Evolutionary conservation across 2,329 filamentous ascomycete genomes (phyloP), one percentile per base, ranked within the genome.

Genomic region (Microsporum audouinii): DNA sequence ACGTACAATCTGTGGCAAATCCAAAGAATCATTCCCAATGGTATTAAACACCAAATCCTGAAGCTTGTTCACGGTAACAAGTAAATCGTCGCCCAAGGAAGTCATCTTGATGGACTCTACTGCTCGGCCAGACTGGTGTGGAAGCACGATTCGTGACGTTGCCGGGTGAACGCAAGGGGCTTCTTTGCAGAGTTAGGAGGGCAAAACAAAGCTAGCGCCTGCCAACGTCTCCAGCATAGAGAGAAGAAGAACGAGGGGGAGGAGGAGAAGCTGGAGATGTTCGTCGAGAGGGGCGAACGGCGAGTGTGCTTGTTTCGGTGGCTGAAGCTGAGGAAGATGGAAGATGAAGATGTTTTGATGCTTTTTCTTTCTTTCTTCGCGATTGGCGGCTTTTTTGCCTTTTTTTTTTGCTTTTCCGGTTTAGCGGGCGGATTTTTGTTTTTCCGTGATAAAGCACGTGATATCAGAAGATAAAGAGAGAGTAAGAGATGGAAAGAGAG

Each of bases 41-140:
- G 94, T 99, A 79, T 99, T 99, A 81, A 99, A 99, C 71, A 99
- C 94, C 72, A 99, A 79, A 77, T 97, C 94, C 77, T 99, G 94
- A 71, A 99, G 82, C 81, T 95, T 95, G 82, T 99, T 99, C 79
- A 99, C 94, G 66, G 91, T 95, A 69, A 84, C 85, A 74, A 99
- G 84, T 77, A 99, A 81, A 77, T 99, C 91, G 77, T 99, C 94
- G 72, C 94, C 92, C 70, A 99, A 86, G 71, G 92, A 86, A 73
- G 94, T 88, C 94, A 97, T 99, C n/a, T 65, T 73, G 51, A 36
- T 10, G 27, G 17, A 14, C 27, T 57, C 55, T 41, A 27, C 33
- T 36, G 39, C 23, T 31, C 17, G 31, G 65, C 67, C 23, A 66
- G 60, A n/a, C 58, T 61, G 66, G 60, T 67, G 61, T 10, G 23